Conservation (phyloP, 805 yeast species). For the Pichia paraexigua region DNA sequence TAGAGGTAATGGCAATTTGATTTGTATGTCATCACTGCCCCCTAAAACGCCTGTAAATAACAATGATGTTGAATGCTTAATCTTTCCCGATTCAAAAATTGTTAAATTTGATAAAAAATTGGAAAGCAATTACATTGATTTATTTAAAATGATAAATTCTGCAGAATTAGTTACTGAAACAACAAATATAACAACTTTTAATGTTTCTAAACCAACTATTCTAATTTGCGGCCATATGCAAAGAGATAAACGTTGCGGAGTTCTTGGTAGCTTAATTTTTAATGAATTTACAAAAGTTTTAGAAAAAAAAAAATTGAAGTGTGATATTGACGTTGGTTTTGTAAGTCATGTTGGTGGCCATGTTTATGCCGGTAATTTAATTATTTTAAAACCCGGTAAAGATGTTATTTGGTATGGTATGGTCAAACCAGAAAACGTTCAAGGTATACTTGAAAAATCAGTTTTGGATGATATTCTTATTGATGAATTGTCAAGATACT, state of each 20-base stretch:
- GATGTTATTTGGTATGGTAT: slow-evolving; percentile 69
- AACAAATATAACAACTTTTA: not conserved
- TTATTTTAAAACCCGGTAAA: slow-evolving; percentile 41
- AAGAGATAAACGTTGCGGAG: slow-evolving; percentile 63
- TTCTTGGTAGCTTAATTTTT: slow-evolving; percentile 48
- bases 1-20: slow-evolving; percentile 12
- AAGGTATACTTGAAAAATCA: slow-evolving; percentile 53
- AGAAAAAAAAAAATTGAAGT: slow-evolving; percentile 25
- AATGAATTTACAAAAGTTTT: slow-evolving; percentile 43
- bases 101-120: not conserved
- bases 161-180: not conserved
- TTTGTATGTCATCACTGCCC: slow-evolving; percentile 3
- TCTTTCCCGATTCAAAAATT: slow-evolving; percentile 10
- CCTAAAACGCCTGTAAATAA: not conserved
- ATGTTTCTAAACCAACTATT: slow-evolving; percentile 28
- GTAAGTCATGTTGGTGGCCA: slow-evolving; percentile 84
- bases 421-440: slow-evolving; percentile 58
- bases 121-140: not conserved
- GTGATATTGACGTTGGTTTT: slow-evolving; percentile 35
- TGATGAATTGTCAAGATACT: slow-evolving; percentile 50
- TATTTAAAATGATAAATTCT: slow-evolving; percentile 2
- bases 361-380: slow-evolving; percentile 75
- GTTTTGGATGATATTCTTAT: slow-evolving; percentile 42
- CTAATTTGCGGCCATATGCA: slow-evolving; percentile 60
- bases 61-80: slow-evolving; percentile 2